Evolutionary conservation across 192 early-diverging fungal genomes (phyloP).

Genomic region (Linderina pennispora): DNA sequence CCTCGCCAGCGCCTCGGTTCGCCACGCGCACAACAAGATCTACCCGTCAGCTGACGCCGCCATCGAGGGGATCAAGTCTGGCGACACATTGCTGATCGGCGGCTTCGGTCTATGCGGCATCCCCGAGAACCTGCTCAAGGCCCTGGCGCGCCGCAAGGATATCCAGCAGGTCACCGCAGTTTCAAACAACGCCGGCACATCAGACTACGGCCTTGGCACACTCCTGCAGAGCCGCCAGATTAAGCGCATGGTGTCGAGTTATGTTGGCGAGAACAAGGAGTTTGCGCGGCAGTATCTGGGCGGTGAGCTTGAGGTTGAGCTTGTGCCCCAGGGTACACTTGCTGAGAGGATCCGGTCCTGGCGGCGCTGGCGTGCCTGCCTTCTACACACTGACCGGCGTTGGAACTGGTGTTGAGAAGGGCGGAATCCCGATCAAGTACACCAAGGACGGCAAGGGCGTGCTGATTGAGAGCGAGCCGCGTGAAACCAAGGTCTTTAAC

Average conservation of each 20-base stretch:
- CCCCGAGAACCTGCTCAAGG: constrained; percentile 69
- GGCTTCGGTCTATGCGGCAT: constrained; percentile 76
- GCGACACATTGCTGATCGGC: constrained; percentile 59
- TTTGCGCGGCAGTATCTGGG: constrained; percentile 73
- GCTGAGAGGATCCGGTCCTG: constrained; percentile 72
- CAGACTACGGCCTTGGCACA: constrained; percentile 65
- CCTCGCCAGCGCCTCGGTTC: constrained; percentile 8
- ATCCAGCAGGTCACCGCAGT: constrained; percentile 67
- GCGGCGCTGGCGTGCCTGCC: constrained; percentile 71
- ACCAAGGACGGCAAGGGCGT: constrained; percentile 34
- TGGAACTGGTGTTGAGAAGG: constrained; percentile 63
- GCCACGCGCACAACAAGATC: constrained; percentile 50
- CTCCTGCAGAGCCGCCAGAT: constrained; percentile 64
- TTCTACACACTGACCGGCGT: constrained; percentile 67
- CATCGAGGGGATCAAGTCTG: constrained; percentile 53
- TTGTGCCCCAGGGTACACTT: constrained; percentile 71
- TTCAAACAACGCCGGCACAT: constrained; percentile 72
- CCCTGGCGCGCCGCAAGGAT: constrained; percentile 52
- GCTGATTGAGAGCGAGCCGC: constrained; percentile 52
- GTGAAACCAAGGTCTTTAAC: constrained; percentile 62
- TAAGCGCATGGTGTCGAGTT: constrained; percentile 72
- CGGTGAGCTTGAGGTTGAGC: constrained; percentile 76
- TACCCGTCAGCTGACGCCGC: constrained; percentile 54
- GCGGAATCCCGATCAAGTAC: constrained; percentile 73
- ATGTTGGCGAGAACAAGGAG: constrained; percentile 78